Evolutionary conservation across 2,329 filamentous ascomycete genomes (phyloP).

Genomic region (Lachnellula subtilissima): DNA sequence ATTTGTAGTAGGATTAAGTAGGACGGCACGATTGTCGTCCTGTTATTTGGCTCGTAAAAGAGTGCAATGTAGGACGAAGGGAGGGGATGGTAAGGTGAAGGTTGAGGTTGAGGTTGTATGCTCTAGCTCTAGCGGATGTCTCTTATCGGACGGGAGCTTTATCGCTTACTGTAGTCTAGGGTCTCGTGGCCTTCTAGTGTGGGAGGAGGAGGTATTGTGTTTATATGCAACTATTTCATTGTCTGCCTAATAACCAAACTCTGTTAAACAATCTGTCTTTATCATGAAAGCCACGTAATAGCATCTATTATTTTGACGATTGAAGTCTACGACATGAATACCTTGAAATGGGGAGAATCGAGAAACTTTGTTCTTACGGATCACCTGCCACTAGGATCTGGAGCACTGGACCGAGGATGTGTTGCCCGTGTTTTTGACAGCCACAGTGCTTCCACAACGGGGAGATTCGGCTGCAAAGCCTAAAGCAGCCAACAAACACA

Average conservation of each 20-base stretch:
- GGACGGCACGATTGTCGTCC: slow-evolving; percentile 3
- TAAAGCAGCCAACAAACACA: too few species aligned
- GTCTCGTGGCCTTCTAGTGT: not conserved
- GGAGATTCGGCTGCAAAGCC: too few species aligned
- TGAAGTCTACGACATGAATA: too few species aligned
- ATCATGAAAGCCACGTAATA: not conserved
- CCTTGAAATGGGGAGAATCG: too few species aligned
- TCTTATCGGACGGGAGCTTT: slow-evolving; percentile 9
- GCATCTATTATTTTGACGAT: too few species aligned
- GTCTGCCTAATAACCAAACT: not conserved
- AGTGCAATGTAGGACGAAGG: slow-evolving; percentile 1
- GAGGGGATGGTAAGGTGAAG: slow-evolving; percentile 2
- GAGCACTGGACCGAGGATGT: too few species aligned
- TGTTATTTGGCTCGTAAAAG: not conserved
- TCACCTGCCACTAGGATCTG: too few species aligned
- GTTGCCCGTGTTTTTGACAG: too few species aligned
- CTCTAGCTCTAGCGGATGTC: slow-evolving; percentile 2
- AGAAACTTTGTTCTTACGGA: too few species aligned
- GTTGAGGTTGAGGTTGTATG: not conserved
- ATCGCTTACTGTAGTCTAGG: not conserved
- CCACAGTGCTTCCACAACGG: too few species aligned
- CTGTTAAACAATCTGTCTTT: not conserved
- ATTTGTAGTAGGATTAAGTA: not conserved
- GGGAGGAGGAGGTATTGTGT: not conserved
- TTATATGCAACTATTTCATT: not conserved